Conservation (phyloP, 1,284 basidiomycete genomes). For the Rhizoctonia solani region DNA sequence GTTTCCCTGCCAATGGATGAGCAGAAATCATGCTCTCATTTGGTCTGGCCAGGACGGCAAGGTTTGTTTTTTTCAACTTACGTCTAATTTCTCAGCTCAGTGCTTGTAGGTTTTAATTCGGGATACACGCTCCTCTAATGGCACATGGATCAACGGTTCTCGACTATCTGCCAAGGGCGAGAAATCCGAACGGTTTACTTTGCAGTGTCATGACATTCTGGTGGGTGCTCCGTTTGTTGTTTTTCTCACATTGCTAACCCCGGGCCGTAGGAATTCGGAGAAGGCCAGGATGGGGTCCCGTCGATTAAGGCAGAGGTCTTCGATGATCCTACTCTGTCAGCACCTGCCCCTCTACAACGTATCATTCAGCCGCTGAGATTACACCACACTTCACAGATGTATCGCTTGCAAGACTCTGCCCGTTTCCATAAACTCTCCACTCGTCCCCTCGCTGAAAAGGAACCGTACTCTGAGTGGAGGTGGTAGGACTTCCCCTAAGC, state of each 20-base stretch:
- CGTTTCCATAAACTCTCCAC: constrained; percentile 18
- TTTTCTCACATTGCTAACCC: background rate
- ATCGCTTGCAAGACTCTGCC: constrained; percentile 30
- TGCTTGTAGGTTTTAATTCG: constrained; percentile 13
- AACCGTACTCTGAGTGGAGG: constrained; percentile 19
- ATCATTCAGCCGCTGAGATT: background rate
- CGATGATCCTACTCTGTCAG: constrained; percentile 29
- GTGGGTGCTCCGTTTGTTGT: background rate
- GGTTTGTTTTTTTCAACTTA: constrained; percentile 3
- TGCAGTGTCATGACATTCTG: constrained; percentile 32
- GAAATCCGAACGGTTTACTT: constrained; percentile 16
- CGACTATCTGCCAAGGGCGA: constrained; percentile 26
- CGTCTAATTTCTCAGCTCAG: background rate
- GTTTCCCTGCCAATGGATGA: constrained; percentile 33
- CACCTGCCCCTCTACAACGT: background rate
- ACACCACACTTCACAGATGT: background rate
- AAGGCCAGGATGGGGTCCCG: constrained; percentile 31
- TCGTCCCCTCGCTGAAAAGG: constrained; percentile 16
- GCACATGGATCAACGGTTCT: constrained; percentile 30
- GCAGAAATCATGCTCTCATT: constrained; percentile 26
- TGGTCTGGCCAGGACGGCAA: constrained; percentile 25
- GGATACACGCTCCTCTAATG: constrained; percentile 27
- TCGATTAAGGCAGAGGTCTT: constrained; percentile 28
- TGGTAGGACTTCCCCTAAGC: constrained; percentile 20
- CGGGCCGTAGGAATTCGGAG: constrained; percentile 25